phyloP scores from a whole-genome alignment of 768 basidiomycete genomes.

The Mycena leptocephala region DNA sequence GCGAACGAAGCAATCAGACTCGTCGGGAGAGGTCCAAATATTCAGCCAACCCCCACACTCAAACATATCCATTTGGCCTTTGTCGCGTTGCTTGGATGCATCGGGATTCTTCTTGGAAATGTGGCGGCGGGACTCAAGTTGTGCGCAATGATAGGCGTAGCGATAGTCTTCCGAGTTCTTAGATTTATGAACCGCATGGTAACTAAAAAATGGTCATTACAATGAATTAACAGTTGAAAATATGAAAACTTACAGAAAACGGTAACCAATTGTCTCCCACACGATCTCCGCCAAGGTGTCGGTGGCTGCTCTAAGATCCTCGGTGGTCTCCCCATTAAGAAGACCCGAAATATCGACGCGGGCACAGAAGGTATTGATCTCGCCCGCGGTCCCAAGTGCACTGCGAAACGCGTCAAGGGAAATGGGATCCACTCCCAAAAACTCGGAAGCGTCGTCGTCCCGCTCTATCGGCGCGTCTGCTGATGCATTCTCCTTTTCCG shows the following conservation, averaged over 20 bases:
- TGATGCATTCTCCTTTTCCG: background rate
- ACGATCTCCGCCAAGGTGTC: background rate
- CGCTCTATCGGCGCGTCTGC: background rate
- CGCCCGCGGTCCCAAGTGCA: background rate
- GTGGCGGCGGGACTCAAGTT: background rate
- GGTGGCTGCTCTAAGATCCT: background rate
- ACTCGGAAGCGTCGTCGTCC: background rate
- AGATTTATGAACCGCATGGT: background rate
- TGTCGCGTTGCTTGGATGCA: background rate
- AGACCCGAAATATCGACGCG: background rate
- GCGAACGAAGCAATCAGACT: background rate
- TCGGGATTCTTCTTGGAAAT: background rate
- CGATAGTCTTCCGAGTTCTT: background rate
- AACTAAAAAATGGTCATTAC: background rate
- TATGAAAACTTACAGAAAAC: background rate
- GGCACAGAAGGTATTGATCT: background rate
- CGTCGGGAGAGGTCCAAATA: slow-evolving; percentile 1
- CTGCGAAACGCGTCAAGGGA: background rate
- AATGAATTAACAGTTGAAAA: background rate
- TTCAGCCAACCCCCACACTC: slow-evolving; percentile 1
- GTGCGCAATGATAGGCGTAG: no score
- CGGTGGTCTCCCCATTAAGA: no score
- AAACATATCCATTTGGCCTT: slow-evolving; percentile 1
- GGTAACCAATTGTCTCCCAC: background rate
- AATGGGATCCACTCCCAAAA: background rate